Conservation (phyloP, 148 eudicot genomes). For the Vaccinium vitisidaea region DNA sequence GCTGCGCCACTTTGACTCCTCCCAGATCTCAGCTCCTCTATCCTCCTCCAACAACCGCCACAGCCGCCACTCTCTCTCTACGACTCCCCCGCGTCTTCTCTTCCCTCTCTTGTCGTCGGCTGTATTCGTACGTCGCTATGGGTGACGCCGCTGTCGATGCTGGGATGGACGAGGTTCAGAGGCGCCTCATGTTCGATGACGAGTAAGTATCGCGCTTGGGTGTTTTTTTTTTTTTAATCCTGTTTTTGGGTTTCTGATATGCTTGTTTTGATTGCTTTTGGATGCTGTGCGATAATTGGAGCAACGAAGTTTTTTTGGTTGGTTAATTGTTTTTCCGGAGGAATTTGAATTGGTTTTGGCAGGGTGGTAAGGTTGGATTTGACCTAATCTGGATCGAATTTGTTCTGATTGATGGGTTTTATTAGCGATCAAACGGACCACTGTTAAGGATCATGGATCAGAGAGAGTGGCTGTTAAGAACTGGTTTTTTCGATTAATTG, state of each 20-base stretch:
- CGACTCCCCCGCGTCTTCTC: neutral
- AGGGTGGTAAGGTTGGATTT: neutral
- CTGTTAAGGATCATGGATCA: neutral
- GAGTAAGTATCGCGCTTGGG: constrained; percentile 40
- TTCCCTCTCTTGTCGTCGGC: constrained; percentile 10
- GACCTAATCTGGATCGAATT: neutral
- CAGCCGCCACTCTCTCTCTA: neutral
- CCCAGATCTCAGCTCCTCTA: neutral
- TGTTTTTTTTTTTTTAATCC: no score
- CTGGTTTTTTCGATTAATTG: neutral
- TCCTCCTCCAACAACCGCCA: neutral
- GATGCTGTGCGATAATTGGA: neutral
- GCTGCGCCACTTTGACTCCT: neutral
- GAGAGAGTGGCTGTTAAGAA: neutral
- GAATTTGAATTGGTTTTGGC: neutral
- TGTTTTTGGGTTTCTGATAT: neutral
- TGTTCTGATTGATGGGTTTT: neutral
- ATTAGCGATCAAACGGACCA: neutral
- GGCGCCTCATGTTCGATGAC: constrained; percentile 88
- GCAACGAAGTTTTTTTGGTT: neutral
- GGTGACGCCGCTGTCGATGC: constrained; percentile 45
- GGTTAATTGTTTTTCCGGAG: neutral
- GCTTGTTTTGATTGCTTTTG: neutral
- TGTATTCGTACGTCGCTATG: constrained; percentile 31
- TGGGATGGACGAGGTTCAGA: constrained; percentile 82